phyloP scores from a whole-genome alignment of 352 stramenopile genomes.

The Globisporangium abappressorium region DNA sequence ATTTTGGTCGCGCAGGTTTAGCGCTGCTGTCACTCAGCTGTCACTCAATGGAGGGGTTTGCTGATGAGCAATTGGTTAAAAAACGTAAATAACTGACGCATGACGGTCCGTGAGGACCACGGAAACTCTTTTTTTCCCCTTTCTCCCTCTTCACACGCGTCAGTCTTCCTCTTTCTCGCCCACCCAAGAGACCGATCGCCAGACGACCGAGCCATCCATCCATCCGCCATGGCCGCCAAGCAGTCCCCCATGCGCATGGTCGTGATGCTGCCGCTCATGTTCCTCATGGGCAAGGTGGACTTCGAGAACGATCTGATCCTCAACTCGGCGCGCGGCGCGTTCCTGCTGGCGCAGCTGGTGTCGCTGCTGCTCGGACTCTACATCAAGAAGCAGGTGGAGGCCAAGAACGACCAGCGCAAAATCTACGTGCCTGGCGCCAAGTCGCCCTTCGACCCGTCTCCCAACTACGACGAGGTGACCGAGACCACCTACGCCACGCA shows the following conservation, averaged over 20 bases:
- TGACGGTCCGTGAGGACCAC: too few species aligned
- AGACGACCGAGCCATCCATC: background rate
- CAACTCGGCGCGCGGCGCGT: conserved; percentile 57
- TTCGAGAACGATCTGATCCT: conserved; percentile 75
- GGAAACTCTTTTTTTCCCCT: too few species aligned
- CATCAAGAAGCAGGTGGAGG: conserved; percentile 70
- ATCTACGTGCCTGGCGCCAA: conserved; percentile 70
- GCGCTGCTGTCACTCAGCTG: too few species aligned
- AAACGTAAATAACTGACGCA: too few species aligned
- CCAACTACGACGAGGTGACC: conserved; percentile 75
- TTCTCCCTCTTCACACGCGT: too few species aligned
- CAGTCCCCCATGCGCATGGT: conserved; percentile 81
- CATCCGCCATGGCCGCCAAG: conserved; percentile 37
- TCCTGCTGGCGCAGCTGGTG: conserved; percentile 56
- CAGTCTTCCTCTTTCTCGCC: background rate
- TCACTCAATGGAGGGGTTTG: too few species aligned
- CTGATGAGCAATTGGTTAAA: too few species aligned
- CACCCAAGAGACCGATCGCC: background rate
- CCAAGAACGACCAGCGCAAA: conserved; percentile 75
- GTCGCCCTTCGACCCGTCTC: conserved; percentile 76
- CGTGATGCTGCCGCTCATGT: conserved; percentile 83
- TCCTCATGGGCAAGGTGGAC: conserved; percentile 84
- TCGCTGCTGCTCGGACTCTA: conserved; percentile 66
- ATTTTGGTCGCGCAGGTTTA: too few species aligned
- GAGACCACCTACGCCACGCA: conserved; percentile 78